phyloP scores from a whole-genome alignment of 73 alveolate species.

The Effrenium voratum region DNA sequence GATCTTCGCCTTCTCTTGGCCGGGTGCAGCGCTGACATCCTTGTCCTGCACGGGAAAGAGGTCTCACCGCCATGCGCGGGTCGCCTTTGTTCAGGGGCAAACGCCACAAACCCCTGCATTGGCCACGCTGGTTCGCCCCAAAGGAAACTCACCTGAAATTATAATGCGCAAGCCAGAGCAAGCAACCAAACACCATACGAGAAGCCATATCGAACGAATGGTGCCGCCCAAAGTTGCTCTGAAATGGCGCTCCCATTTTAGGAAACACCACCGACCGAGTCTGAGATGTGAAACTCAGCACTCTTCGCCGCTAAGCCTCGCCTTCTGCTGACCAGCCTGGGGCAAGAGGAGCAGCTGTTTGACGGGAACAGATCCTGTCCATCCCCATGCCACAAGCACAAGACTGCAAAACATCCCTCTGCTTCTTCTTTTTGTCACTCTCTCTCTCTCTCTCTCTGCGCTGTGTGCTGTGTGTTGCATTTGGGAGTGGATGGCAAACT shows the following conservation, averaged over 20 bases:
- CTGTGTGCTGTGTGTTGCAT: too few relatives aligned
- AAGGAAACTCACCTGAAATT: background rate
- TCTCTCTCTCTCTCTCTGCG: too few relatives aligned
- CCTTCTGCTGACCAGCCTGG: slow-evolving; percentile 86
- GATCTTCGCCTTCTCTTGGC: slow-evolving; percentile 12
- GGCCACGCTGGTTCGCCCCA: background rate
- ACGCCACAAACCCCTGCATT: background rate
- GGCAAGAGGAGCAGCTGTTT: background rate
- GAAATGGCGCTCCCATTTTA: too few relatives aligned
- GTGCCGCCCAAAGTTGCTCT: too few relatives aligned
- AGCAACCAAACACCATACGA: background rate
- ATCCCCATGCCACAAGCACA: background rate
- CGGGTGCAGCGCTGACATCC: slow-evolving; percentile 26
- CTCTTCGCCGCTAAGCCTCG: too few relatives aligned
- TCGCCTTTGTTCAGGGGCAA: background rate
- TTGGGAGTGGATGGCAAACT: too few relatives aligned
- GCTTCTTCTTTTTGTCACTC: too few relatives aligned
- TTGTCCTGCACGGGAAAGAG: slow-evolving; percentile 11
- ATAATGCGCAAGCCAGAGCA: background rate
- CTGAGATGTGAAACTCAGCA: too few relatives aligned
- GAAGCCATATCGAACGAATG: too few relatives aligned
- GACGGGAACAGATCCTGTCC: background rate
- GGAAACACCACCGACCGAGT: too few relatives aligned
- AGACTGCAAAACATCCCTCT: too few relatives aligned
- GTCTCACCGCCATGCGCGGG: background rate